phyloP scores from a whole-genome alignment of 179 eudicot species.

The Dionaea muscipula region DNA sequence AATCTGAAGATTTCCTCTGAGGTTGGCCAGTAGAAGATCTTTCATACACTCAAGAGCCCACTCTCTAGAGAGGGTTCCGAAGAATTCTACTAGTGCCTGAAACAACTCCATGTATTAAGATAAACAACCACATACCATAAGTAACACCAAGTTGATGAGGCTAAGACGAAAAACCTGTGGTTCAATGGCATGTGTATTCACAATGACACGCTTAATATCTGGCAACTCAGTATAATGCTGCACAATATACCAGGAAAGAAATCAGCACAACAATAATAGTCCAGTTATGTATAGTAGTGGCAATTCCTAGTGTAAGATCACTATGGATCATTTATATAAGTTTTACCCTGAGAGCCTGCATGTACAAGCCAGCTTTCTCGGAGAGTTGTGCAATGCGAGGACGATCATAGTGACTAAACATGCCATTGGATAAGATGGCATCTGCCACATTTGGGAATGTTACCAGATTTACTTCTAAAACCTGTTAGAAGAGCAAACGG shows the following conservation, averaged over 20 bases:
- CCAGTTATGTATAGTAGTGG: background rate
- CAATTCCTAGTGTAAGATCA: background rate
- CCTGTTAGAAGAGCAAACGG: constrained; percentile 30
- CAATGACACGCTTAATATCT: constrained; percentile 41
- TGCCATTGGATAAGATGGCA: constrained; percentile 46
- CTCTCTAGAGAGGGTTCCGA: constrained; percentile 41
- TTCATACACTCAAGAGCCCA: constrained; percentile 56
- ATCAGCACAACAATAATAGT: background rate
- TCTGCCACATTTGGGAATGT: constrained; percentile 98
- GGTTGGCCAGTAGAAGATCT: constrained; percentile 40
- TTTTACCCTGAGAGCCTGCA: constrained; percentile 35
- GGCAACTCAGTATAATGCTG: constrained; percentile 45
- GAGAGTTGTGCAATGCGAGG: constrained; percentile 40
- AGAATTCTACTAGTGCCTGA: constrained; percentile 44
- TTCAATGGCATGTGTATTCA: constrained; percentile 45
- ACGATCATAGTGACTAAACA: constrained; percentile 50
- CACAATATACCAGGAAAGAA: constrained; percentile 10
- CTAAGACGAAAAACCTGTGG: constrained; percentile 30
- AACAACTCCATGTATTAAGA: constrained; percentile 3
- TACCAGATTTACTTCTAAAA: constrained; percentile 87
- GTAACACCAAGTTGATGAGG: background rate
- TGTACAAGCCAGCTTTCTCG: constrained; percentile 37
- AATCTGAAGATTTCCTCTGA: constrained; percentile 42
- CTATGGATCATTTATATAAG: background rate
- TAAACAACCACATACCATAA: background rate